A percentile compares a stretch with the other conserved stretches of the same genome.
These are phyloP conservation scores for Ulvella scutata DNA, from an alignment of 139 green algal genomes.

Conservation along the genomic window DNA sequence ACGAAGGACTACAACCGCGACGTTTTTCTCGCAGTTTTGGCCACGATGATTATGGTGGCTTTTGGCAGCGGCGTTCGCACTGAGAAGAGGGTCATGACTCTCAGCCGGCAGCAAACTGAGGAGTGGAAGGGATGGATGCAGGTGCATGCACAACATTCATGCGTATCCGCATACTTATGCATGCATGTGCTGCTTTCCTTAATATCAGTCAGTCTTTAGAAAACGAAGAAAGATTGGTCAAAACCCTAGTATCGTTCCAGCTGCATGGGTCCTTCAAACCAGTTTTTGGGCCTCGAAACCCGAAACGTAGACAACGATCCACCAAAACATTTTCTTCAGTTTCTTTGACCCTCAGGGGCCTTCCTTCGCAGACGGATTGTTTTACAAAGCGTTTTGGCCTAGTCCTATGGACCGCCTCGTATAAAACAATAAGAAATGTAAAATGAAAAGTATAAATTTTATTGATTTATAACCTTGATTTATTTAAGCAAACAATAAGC, in stretches of 20 bases:
- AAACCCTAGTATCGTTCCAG: too few relatives aligned
- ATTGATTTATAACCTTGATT: not conserved
- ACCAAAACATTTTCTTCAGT: too few relatives aligned
- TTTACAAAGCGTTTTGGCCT: too few relatives aligned
- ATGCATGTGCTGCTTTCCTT: not conserved
- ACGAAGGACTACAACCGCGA: constrained; percentile 53
- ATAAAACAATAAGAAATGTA: not conserved
- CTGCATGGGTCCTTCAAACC: not conserved
- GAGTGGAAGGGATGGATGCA: constrained; percentile 97
- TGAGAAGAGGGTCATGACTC: constrained; percentile 39
- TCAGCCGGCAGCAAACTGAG: constrained; percentile 90
- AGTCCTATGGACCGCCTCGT: too few relatives aligned
- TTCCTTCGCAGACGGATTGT: too few relatives aligned
- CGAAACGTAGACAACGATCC: too few relatives aligned
- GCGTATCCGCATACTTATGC: not conserved
- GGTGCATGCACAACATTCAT: constrained; percentile 18
- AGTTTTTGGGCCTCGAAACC: not conserved
- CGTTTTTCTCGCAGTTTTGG: constrained; percentile 72
- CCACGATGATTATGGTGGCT: constrained; percentile 46
- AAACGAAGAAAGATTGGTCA: too few relatives aligned
- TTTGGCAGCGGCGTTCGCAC: constrained; percentile 19
- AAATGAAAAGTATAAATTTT: not conserved
- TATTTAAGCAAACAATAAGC: not conserved
- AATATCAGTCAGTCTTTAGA: not conserved
- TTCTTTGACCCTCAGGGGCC: too few relatives aligned